These are phyloP conservation scores for Angomonas deanei DNA, from an alignment of 208 protist species.

Conservation along the genomic window DNA sequence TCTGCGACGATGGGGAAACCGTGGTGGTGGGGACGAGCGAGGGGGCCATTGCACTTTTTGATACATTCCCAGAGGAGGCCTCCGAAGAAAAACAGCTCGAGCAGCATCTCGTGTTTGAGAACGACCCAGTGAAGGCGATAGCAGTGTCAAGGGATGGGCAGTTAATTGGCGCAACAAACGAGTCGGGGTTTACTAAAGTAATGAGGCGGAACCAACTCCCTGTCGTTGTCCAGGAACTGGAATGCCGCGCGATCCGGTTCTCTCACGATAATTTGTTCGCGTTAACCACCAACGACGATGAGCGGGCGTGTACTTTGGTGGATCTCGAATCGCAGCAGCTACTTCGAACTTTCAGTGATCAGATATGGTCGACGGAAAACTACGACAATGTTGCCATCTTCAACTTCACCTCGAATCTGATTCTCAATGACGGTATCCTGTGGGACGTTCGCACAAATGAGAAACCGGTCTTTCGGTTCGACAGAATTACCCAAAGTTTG, in stretches of 20 bases:
- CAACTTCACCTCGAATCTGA: conserved; percentile 59
- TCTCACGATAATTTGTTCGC: conserved; percentile 54
- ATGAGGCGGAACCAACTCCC: conserved; percentile 64
- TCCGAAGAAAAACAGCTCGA: conserved; percentile 68
- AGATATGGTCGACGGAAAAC: conserved; percentile 67
- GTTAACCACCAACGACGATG: conserved; percentile 55
- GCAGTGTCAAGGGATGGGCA: conserved; percentile 47
- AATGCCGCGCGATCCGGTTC: conserved; percentile 54
- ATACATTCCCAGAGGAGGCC: conserved; percentile 73
- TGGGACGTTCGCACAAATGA: conserved; percentile 76
- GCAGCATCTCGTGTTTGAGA: conserved; percentile 81
- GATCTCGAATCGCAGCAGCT: conserved; percentile 53
- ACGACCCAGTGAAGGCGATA: conserved; percentile 51
- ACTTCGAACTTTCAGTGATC: conserved; percentile 61
- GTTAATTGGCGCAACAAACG: conserved; percentile 50
- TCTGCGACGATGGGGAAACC: conserved; percentile 73
- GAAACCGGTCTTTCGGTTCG: conserved; percentile 76
- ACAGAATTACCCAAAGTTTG: conserved; percentile 81
- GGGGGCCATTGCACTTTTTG: conserved; percentile 69
- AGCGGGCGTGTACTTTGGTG: conserved; percentile 57
- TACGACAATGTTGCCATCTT: conserved; percentile 71
- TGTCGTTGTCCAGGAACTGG: conserved; percentile 36
- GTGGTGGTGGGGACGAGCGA: conserved; percentile 81
- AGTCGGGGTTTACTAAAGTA: conserved; percentile 30
- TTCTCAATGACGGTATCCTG: conserved; percentile 80